These are phyloP conservation scores for Moricandia moricandioides DNA, from an alignment of 345 rosid genomes.

Conservation along the genomic window DNA sequence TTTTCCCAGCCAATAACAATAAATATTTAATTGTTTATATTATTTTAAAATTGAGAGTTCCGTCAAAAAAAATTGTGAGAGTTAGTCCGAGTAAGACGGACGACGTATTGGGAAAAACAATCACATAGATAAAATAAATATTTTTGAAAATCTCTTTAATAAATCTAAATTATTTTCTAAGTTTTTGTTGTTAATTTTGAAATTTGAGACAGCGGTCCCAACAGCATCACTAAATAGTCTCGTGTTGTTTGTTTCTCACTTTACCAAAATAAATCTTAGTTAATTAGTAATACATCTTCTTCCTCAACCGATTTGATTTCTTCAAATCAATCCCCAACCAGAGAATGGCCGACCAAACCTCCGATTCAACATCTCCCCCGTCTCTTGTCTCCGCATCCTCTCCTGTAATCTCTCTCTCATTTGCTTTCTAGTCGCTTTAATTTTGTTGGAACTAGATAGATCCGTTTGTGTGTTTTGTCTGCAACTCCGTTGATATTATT, in stretches of 20 bases:
- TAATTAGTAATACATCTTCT: conserved; percentile 5
- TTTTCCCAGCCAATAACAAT: too few relatives aligned
- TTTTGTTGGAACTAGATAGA: conserved; percentile 25
- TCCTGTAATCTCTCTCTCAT: conserved; percentile 29
- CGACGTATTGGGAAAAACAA: too few relatives aligned
- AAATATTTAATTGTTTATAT: too few relatives aligned
- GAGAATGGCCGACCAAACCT: conserved; percentile 50
- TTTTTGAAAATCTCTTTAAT: too few relatives aligned
- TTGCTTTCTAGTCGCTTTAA: conserved; percentile 2
- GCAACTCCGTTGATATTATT: not conserved
- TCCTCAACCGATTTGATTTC: not conserved
- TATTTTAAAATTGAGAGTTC: too few relatives aligned
- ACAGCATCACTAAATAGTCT: not conserved
- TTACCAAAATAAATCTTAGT: too few relatives aligned
- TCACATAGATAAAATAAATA: too few relatives aligned
- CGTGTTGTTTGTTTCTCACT: conserved; percentile 26
- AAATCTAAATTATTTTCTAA: too few relatives aligned
- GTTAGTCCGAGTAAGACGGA: too few relatives aligned
- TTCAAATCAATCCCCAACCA: not conserved
- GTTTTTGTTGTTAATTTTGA: too few relatives aligned
- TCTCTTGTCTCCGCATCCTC: conserved; percentile 45
- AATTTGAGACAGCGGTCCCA: too few relatives aligned
- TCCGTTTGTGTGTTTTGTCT: conserved; percentile 28
- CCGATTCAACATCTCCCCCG: conserved; percentile 49
- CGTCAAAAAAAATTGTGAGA: too few relatives aligned